Percentiles rank a stretch among this genome's conserved stretches.
phyloP scores from a whole-genome alignment of 2,329 filamentous ascomycete species.

The Stagonosporopsis cucurbitacearum region DNA sequence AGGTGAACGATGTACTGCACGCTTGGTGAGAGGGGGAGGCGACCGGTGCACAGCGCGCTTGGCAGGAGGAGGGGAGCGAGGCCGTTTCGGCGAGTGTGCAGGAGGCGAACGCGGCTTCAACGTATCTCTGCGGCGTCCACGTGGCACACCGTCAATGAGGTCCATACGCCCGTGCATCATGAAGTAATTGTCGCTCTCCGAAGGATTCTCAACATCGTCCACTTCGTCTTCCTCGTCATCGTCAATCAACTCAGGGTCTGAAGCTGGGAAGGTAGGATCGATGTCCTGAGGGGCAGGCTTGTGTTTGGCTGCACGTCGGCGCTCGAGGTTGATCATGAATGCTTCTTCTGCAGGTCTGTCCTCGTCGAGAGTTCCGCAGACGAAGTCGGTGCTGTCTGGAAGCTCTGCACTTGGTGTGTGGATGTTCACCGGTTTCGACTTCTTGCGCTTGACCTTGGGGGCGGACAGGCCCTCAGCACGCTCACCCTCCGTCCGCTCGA shows the following conservation, averaged over 20 bases:
- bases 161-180: slow-evolving; percentile 78
- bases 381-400: slow-evolving; percentile 97
- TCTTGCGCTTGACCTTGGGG: slow-evolving; percentile 45
- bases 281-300: slow-evolving; percentile 84
- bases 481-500: slow-evolving; percentile 29
- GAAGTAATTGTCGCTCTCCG: slow-evolving; percentile 69
- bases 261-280: slow-evolving; percentile 95
- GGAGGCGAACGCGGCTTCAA: slow-evolving; percentile 39
- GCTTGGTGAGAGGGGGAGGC: slow-evolving; percentile 58
- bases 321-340: slow-evolving; percentile 84
- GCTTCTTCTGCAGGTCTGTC: slow-evolving; percentile 93
- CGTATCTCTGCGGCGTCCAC: slow-evolving; percentile 42
- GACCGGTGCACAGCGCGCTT: slow-evolving; percentile 34
- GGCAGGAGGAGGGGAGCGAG: slow-evolving; percentile 32
- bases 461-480: slow-evolving; percentile 10
- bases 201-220: slow-evolving; percentile 41
- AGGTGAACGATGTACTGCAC: slow-evolving; percentile 21
- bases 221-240: slow-evolving; percentile 71
- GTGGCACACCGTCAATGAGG: slow-evolving; percentile 62
- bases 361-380: slow-evolving; percentile 97
- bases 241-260: slow-evolving; percentile 84
- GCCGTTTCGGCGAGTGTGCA: slow-evolving; percentile 10
- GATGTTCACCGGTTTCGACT: slow-evolving; percentile 62
- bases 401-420: slow-evolving; percentile 77
- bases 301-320: slow-evolving; percentile 81